These are phyloP conservation scores for Drechslera avenae DNA, from an alignment of 2,329 filamentous ascomycete genomes.

Conservation along the genomic window DNA sequence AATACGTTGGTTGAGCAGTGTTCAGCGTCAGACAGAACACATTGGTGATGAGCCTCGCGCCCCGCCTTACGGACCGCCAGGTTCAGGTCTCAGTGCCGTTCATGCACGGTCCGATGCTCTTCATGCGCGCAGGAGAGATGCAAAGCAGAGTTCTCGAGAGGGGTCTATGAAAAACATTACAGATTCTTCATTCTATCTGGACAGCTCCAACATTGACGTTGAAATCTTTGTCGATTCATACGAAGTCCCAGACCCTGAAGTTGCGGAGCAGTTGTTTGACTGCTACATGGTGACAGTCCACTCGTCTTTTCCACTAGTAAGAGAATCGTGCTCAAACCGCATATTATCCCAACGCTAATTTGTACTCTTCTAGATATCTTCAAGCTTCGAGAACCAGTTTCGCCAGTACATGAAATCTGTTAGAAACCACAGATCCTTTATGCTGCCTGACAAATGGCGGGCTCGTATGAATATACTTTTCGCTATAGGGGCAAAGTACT, in stretches of 20 bases:
- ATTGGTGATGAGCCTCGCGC: constrained; percentile 11
- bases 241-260: constrained; percentile 33
- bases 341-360: no score
- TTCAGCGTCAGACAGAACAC: constrained; percentile 11
- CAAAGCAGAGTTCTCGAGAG: neutral
- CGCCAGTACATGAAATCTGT: no score
- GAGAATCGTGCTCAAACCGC: no score
- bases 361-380: no score
- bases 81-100: constrained; percentile 11
- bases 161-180: no score
- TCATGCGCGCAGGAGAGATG: neutral
- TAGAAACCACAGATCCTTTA: no score
- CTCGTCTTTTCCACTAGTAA: no score
- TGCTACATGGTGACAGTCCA: constrained; percentile 37
- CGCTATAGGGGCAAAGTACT: constrained; percentile 46
- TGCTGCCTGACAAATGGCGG: constrained; percentile 33
- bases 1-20: constrained; percentile 30
- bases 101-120: constrained; percentile 7
- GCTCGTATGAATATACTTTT: constrained; percentile 48
- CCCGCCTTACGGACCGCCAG: constrained; percentile 27
- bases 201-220: constrained; percentile 23
- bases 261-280: constrained; percentile 33
- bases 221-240: constrained; percentile 22
- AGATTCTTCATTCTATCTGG: constrained; percentile 40
- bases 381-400: constrained; percentile 19